Percentiles rank a stretch among this genome's conserved stretches.
Conservation (phyloP, 2,329 filamentous ascomycete genomes). For the Lachnellula hyalina region DNA sequence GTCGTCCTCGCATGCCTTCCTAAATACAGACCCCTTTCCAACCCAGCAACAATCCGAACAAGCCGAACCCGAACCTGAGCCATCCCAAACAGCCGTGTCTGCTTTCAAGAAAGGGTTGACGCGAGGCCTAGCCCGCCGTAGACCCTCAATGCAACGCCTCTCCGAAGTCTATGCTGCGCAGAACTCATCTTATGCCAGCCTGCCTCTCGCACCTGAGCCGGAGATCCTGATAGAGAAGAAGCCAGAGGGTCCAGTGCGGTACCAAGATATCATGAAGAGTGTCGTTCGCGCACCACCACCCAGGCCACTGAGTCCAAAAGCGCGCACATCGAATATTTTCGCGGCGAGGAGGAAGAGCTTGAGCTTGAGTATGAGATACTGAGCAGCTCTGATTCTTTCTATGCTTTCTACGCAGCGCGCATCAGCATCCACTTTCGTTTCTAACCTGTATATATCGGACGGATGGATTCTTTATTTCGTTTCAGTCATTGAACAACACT, state of each 20-base stretch:
- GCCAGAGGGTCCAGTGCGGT: slow-evolving; percentile 7
- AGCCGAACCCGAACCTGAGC: slow-evolving; percentile 1
- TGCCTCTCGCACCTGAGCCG: not conserved
- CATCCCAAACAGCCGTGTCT: slow-evolving; percentile 21
- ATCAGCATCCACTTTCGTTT: not conserved
- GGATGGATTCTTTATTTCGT: too few species aligned
- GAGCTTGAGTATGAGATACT: too few species aligned
- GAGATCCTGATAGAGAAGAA: not conserved
- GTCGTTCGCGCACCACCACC: slow-evolving; percentile 14
- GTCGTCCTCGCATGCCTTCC: slow-evolving; percentile 20
- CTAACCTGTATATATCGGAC: not conserved
- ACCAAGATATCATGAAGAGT: slow-evolving; percentile 20
- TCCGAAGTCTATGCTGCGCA: slow-evolving; percentile 10
- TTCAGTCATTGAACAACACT: too few species aligned
- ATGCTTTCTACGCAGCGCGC: too few species aligned
- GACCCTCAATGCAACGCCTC: slow-evolving; percentile 21
- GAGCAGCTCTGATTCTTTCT: too few species aligned
- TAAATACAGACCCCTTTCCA: slow-evolving; percentile 25
- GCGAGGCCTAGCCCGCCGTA: slow-evolving; percentile 14
- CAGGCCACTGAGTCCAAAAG: not conserved
- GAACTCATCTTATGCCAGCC: not conserved
- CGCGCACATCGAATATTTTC: slow-evolving; percentile 2
- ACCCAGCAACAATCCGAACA: slow-evolving; percentile 1
- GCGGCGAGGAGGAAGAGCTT: slow-evolving; percentile 17
- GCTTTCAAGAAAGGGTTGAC: slow-evolving; percentile 19